phyloP scores from a whole-genome alignment of 2,329 filamentous ascomycete genomes.

The Aspergillus ochraceus region DNA sequence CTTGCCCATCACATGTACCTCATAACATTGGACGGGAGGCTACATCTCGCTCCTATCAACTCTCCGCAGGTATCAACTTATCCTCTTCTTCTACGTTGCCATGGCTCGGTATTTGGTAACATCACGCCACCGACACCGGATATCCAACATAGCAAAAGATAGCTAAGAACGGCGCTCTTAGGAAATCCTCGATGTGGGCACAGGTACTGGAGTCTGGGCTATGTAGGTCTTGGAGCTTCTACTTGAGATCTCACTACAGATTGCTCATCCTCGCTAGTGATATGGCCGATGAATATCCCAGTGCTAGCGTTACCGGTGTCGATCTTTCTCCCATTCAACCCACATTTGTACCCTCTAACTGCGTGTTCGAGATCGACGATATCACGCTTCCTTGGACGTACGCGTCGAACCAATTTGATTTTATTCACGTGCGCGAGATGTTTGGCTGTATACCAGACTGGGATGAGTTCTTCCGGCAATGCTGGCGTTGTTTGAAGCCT shows the following conservation, averaged over 20 bases:
- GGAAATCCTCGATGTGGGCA: conserved; percentile 23
- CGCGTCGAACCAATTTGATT: conserved; percentile 37
- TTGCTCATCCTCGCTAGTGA: conserved; percentile 17
- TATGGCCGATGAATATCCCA: conserved; percentile 36
- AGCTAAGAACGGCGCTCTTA: background rate
- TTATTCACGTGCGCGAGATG: conserved; percentile 48
- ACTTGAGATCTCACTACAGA: background rate
- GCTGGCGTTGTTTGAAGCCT: conserved; percentile 23
- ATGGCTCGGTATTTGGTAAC: too few relatives aligned
- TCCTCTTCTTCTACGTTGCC: background rate
- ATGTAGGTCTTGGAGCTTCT: conserved; percentile 7
- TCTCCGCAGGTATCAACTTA: background rate
- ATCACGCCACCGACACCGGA: too few relatives aligned
- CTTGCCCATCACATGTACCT: conserved; percentile 43
- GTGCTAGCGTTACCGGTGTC: conserved; percentile 46
- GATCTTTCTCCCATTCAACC: conserved; percentile 54
- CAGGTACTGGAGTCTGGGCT: conserved; percentile 24
- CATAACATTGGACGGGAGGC: conserved; percentile 28
- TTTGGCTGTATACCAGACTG: conserved; percentile 49
- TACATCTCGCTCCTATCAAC: conserved; percentile 29
- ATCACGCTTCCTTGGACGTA: conserved; percentile 38
- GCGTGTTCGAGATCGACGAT: conserved; percentile 50
- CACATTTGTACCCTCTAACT: conserved; percentile 47
- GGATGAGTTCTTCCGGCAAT: conserved; percentile 38
- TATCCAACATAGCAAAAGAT: background rate